These are phyloP conservation scores for Hypoxylon rickii DNA, from an alignment of 495 filamentous ascomycete species.

Conservation along the genomic window DNA sequence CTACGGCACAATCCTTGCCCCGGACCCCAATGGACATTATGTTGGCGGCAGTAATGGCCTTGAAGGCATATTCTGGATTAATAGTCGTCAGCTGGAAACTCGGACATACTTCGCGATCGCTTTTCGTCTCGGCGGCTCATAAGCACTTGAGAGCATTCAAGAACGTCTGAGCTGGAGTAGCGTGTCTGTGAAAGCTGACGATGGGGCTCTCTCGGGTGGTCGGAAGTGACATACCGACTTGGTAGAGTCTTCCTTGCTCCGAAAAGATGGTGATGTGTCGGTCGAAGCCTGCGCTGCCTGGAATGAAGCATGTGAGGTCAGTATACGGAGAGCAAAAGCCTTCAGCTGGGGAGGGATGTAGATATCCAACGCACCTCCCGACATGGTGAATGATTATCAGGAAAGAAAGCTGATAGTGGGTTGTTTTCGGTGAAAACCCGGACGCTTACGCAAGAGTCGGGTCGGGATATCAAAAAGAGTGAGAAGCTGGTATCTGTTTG, in stretches of 20 bases:
- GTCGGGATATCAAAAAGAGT: constrained; percentile 4
- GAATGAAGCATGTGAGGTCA: constrained; percentile 24
- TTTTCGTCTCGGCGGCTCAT: constrained; percentile 7
- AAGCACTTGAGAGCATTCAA: background rate
- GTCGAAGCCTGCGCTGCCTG: constrained; percentile 95
- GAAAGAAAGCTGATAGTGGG: constrained; percentile 6
- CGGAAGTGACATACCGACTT: constrained; percentile 84
- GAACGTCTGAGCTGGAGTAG: constrained; percentile 5
- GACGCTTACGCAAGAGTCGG: background rate
- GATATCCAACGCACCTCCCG: constrained; percentile 40
- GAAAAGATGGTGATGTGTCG: constrained; percentile 99
- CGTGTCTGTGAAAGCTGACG: background rate
- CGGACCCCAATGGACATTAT: constrained; percentile 96
- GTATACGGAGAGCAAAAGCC: constrained; percentile 9
- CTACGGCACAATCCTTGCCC: constrained; percentile 95
- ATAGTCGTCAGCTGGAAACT: constrained; percentile 38
- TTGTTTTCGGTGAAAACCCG: constrained; percentile 4
- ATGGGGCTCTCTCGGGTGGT: constrained; percentile 1
- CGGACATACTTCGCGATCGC: constrained; percentile 4
- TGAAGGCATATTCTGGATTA: constrained; percentile 95
- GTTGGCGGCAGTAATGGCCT: constrained; percentile 97
- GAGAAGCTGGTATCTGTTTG: background rate
- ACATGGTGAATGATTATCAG: constrained; percentile 46
- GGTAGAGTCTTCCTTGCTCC: constrained; percentile 94
- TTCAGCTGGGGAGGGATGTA: constrained; percentile 29